Percentiles rank a stretch among this genome's conserved stretches.
These are phyloP conservation scores for Epichloe baconii DNA, from an alignment of 2,329 filamentous ascomycete species.

Conservation along the genomic window DNA sequence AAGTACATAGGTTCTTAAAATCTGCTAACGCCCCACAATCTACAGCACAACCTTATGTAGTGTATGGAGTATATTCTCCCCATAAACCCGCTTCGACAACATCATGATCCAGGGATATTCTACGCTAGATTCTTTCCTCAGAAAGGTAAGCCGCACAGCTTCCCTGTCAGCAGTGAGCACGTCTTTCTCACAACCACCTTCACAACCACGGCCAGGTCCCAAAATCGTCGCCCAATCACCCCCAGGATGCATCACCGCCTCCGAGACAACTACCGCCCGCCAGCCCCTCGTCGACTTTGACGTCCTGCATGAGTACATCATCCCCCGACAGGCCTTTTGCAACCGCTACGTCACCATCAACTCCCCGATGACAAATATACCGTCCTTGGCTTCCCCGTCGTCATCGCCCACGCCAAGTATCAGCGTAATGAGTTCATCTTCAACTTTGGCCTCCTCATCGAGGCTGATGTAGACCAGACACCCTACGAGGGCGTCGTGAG, in stretches of 20 bases:
- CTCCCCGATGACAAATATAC: slow-evolving; percentile 56
- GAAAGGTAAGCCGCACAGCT: slow-evolving; percentile 31
- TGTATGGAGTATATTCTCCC: too few relatives aligned
- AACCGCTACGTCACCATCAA: slow-evolving; percentile 77
- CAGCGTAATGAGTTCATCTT: slow-evolving; percentile 95
- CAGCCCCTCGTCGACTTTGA: slow-evolving; percentile 70
- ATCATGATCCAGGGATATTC: slow-evolving; percentile 56
- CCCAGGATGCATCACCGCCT: slow-evolving; percentile 45
- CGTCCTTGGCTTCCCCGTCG: slow-evolving; percentile 79
- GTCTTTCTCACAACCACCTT: too few relatives aligned
- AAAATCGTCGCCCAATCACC: slow-evolving; percentile 42
- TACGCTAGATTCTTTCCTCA: slow-evolving; percentile 56
- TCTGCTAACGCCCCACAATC: too few relatives aligned
- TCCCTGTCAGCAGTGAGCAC: too few relatives aligned
- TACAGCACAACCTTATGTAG: too few relatives aligned
- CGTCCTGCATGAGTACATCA: slow-evolving; percentile 80
- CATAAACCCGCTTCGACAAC: neutral
- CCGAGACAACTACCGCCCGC: slow-evolving; percentile 18
- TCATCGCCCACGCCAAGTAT: slow-evolving; percentile 71
- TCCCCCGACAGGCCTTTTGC: slow-evolving; percentile 89
- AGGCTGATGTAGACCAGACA: slow-evolving; percentile 52
- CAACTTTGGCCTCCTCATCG: slow-evolving; percentile 83
- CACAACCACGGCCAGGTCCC: neutral
- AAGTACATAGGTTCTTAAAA: too few relatives aligned
- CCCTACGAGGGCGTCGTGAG: slow-evolving; percentile 76